Percentiles rank a stretch among this genome's conserved stretches.
phyloP scores from a whole-genome alignment of 2,329 filamentous ascomycete genomes.

The Acrocalymma vagum region DNA sequence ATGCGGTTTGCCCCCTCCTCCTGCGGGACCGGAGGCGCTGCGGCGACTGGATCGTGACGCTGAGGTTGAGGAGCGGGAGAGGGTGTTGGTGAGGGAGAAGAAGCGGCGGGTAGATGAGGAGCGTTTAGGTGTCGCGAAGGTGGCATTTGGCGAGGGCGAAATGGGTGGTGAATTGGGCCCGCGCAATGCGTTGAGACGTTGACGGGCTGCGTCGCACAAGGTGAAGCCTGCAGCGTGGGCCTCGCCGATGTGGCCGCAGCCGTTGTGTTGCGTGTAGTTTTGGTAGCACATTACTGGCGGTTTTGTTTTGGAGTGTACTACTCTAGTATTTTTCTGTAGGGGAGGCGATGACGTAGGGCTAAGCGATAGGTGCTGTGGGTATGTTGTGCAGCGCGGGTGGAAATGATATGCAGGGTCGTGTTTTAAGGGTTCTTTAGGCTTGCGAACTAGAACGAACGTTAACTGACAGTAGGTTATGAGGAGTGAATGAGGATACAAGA shows the following conservation, averaged over 20 bases:
- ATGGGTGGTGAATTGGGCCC: constrained; percentile 38
- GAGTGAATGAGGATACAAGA: too few species aligned
- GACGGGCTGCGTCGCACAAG: constrained; percentile 33
- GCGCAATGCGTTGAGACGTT: constrained; percentile 29
- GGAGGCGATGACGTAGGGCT: not conserved
- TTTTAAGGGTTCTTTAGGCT: too few species aligned
- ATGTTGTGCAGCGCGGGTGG: too few species aligned
- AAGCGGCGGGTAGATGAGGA: constrained; percentile 33
- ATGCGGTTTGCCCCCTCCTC: too few species aligned
- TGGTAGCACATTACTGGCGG: constrained; percentile 35
- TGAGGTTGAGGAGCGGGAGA: constrained; percentile 31
- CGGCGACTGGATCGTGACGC: constrained; percentile 27
- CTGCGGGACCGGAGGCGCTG: constrained; percentile 23
- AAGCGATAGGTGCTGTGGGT: too few species aligned
- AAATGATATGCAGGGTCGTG: too few species aligned
- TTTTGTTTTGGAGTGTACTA: not conserved
- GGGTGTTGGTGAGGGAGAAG: constrained; percentile 30
- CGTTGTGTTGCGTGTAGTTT: constrained; percentile 43
- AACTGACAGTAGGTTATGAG: too few species aligned
- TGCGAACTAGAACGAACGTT: too few species aligned
- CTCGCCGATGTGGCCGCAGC: constrained; percentile 44
- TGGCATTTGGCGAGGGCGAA: constrained; percentile 20
- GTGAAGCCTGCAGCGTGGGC: constrained; percentile 35
- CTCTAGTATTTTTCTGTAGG: too few species aligned
- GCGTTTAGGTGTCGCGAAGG: constrained; percentile 24